Conservation (phyloP, 2,329 filamentous ascomycete genomes). For the Cryoendolithus antarcticus region DNA sequence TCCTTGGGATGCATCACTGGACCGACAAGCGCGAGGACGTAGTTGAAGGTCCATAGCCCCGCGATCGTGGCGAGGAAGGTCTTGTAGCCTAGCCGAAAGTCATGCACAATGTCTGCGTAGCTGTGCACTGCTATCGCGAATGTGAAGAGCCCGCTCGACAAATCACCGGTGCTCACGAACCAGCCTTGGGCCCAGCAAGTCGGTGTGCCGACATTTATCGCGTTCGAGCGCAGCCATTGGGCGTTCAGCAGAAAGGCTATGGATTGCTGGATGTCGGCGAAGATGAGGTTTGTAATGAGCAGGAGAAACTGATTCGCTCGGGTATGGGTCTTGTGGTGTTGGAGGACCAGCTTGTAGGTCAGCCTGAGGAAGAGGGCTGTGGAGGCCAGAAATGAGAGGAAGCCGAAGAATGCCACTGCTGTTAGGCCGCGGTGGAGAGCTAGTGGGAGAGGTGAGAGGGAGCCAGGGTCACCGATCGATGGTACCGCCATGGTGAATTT, state of each 20-base stretch:
- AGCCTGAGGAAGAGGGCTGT: constrained; percentile 32
- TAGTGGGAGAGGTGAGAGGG: constrained; percentile 22
- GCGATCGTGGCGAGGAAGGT: constrained; percentile 33
- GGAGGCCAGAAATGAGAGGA: constrained; percentile 36
- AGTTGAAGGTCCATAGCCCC: constrained; percentile 46
- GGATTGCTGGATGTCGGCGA: constrained; percentile 55
- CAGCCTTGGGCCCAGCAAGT: constrained; percentile 53
- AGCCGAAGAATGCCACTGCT: constrained; percentile 34
- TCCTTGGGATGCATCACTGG: constrained; percentile 26
- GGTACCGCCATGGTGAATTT: no score
- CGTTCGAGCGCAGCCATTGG: constrained; percentile 42
- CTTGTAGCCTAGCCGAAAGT: not conserved
- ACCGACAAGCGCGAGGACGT: constrained; percentile 42
- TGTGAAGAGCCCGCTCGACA: constrained; percentile 55
- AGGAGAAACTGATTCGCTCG: constrained; percentile 52
- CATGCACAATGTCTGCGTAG: not conserved
- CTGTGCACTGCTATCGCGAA: constrained; percentile 42
- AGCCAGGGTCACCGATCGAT: not conserved
- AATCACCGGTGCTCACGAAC: constrained; percentile 52
- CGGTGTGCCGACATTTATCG: constrained; percentile 38
- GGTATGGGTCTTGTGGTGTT: constrained; percentile 22
- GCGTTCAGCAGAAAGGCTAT: constrained; percentile 51
- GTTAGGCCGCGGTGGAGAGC: constrained; percentile 30
- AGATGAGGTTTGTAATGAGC: constrained; percentile 54
- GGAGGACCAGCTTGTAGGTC: constrained; percentile 34